Conservation (phyloP, 345 rosid species). For the Citrus sp. region DNA sequence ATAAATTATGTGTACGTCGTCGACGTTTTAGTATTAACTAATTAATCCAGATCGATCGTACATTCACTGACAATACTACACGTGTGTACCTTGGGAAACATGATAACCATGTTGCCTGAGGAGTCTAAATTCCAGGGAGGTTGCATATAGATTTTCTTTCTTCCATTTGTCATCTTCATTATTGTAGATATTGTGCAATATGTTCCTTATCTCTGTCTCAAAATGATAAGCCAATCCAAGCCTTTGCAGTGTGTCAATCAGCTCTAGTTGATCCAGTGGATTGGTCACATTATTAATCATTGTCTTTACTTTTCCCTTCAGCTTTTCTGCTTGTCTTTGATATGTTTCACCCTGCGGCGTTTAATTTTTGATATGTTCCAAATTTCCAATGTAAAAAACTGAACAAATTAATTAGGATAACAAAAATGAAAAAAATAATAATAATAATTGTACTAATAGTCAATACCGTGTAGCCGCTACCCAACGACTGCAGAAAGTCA, state of each 20-base stretch:
- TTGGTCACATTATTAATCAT: background rate
- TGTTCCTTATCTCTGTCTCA: background rate
- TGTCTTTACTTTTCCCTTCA: background rate
- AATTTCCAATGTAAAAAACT: too few species aligned
- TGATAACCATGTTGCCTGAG: background rate
- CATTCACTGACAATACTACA: too few species aligned
- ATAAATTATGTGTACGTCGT: too few species aligned
- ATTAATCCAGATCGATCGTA: too few species aligned
- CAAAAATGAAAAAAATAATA: too few species aligned
- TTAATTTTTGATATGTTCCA: too few species aligned
- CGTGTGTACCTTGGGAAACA: background rate
- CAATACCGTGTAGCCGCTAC: background rate
- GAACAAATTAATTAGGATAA: background rate
- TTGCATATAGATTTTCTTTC: background rate
- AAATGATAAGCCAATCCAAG: conserved; percentile 17
- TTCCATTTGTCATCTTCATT: background rate
- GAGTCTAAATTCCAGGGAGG: conserved; percentile 5
- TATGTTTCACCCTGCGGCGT: background rate
- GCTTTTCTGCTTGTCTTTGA: background rate
- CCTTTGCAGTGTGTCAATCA: conserved; percentile 12
- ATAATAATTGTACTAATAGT: too few species aligned
- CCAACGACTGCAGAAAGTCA: background rate
- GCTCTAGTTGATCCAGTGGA: conserved; percentile 4
- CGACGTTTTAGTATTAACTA: too few species aligned
- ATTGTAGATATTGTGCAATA: background rate